Evolutionary conservation across 164 flowering plant genomes (phyloP), one percentile per base, ranked within the genome.

Genomic region (Warburgia ugandensis): DNA sequence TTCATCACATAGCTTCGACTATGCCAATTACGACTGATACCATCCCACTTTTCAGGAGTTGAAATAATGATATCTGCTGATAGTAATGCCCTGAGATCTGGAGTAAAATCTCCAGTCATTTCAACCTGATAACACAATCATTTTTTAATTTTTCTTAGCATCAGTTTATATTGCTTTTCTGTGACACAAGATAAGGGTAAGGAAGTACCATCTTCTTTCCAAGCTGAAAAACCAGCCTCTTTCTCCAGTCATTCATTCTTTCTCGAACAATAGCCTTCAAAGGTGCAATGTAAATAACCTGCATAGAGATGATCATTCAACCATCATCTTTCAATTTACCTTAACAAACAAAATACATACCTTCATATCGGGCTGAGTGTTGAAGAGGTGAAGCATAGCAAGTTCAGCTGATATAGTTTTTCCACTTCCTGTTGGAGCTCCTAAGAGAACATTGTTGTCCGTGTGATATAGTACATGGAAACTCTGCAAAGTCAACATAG

Each of bases 341-440:
- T 39, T 29, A 37, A 29, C 10, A 23, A 20, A 43, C 10, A 45
- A 32, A 28, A 44, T 19, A 8, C 41, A 35, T 55, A 89, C 99
- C 99, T 94, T 94, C 97, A 89, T 84, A 68, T 94, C 97, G 42
- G 99, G 97, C 67, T 81, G 96, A 22, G 94, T 77, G 50, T 79
- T 86, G 65, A 89, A 94, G 29, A 94, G 82, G 60, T 68, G 99
- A 68, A 94, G 82, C 86, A 94, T 94, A 43, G 99, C 99, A 73
- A 94, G 97, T 80, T 94, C 99, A 61, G 99, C 99, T 47, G 97
- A 86, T 68, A 94, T 94, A 20, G 97, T 94, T 73, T 94, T 94
- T 47, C 99, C 97, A 83, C 99, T 94, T 52, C 99, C 99, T 45
- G 99, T 94, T 1, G 99, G 99, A 58, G 99, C 99, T 61, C 99